Evolutionary conservation across 1,284 basidiomycete species (phyloP), one percentile per base, ranked within the genome.

Genomic region (Pseudozyma thailandica): DNA sequence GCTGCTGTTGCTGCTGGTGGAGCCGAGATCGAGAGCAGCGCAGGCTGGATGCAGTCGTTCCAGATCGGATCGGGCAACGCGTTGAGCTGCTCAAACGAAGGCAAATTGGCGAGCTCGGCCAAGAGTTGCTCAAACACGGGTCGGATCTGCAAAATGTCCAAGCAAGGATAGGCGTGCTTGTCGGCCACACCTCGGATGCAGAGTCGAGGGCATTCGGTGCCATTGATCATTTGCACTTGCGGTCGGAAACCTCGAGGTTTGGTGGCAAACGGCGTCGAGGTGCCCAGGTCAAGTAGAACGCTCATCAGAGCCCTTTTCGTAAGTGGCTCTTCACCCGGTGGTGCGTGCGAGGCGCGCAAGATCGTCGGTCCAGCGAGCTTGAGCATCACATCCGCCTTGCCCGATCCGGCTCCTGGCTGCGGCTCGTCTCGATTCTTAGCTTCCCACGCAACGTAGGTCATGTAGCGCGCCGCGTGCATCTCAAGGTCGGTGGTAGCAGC

Each of bases 401-500:
- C 45, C 31, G 3, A 13, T 18, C 30, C 15, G 30, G 21, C 15
- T 1, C 21, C 15, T 9, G 33, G 44, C 3, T 54, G 52, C 4
- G 55, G 21, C 1, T 35, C 21, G 7, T n/a, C 16, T 18, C 31
- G 47, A 18, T 47, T 37, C 45, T 63, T 63, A 5, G 52, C 51
- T 18, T 55, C 41, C 54, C 61, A 63, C 12, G 31, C 54, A 23
- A 63, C 18, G 20, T 48, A 57, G 2, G 53, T 57, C 61, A 63
- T 63, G 27, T 55, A 26, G 4, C 30, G 30, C 5, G 45, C 30
- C 18, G 13, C 30, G 9, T 48, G 27, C 26, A 9, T 16, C 41
- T 50, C 49, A 9, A 18, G 13, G 23, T 23, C 33, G 16, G 10
- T 27, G 23, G 3, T 16, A 6, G 12, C 9, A 31, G 30, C 7